phyloP scores from a whole-genome alignment of 192 early-diverging fungal species.

The Kappamyces sp. region DNA sequence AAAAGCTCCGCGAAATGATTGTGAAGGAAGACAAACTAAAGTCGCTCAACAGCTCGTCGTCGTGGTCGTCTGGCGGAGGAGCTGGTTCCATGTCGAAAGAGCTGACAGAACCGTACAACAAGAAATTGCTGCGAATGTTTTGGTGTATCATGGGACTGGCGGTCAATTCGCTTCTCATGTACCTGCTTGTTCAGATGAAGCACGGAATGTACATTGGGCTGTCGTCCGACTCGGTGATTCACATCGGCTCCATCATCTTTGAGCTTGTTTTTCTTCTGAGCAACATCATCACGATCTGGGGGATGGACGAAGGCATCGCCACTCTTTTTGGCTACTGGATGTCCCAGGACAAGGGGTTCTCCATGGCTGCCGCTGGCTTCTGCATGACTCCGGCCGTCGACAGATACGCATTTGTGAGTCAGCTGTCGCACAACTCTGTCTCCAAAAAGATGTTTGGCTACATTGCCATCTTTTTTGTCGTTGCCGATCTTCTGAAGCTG shows the following conservation, averaged over 20 bases:
- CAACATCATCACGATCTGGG: not conserved
- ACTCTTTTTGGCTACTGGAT: conserved; percentile 1
- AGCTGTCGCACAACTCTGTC: not conserved
- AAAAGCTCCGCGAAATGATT: too few species aligned
- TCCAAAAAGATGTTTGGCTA: not conserved
- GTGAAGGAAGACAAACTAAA: too few species aligned
- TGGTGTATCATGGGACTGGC: not conserved
- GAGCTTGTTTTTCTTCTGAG: not conserved
- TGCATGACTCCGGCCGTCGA: not conserved
- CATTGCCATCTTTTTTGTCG: not conserved
- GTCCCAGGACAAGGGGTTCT: not conserved
- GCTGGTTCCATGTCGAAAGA: not conserved
- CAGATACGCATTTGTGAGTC: not conserved
- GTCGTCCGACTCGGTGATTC: not conserved
- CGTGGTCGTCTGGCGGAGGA: too few species aligned
- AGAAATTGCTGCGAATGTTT: not conserved
- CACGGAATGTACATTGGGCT: not conserved
- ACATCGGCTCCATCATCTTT: not conserved
- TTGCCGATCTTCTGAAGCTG: not conserved
- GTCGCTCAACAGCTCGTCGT: too few species aligned
- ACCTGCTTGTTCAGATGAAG: not conserved
- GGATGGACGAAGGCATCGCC: not conserved
- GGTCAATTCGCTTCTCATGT: not conserved
- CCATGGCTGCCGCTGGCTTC: not conserved
- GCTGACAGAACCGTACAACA: not conserved